Percentiles rank a stretch among this genome's conserved stretches.
Evolutionary conservation across 2,329 filamentous ascomycete genomes (phyloP).

Genomic region (Boeremia lycopersici): DNA sequence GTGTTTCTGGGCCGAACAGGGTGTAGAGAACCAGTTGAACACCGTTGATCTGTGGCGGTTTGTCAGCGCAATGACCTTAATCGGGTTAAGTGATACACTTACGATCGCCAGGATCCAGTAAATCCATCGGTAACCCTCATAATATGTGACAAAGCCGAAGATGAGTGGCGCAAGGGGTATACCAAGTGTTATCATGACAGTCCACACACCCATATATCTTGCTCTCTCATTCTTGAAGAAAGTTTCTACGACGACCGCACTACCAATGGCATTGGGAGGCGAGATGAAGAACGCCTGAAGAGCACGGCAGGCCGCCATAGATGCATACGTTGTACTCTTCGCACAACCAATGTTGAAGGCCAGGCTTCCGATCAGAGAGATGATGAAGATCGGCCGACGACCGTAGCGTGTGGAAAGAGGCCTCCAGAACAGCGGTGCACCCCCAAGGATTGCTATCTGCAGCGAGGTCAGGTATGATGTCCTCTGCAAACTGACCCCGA

Average conservation of each 20-base stretch:
- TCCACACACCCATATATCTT: slow-evolving; percentile 65
- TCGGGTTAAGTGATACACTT: slow-evolving; percentile 15
- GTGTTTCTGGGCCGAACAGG: slow-evolving; percentile 58
- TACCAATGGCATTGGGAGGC: slow-evolving; percentile 61
- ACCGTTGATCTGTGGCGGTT: slow-evolving; percentile 55
- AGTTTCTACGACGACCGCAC: slow-evolving; percentile 63
- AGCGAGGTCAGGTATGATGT: slow-evolving; percentile 62
- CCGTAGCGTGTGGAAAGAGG: slow-evolving; percentile 61
- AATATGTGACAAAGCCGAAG: slow-evolving; percentile 56
- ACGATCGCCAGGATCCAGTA: slow-evolving; percentile 64
- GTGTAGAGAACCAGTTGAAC: slow-evolving; percentile 63
- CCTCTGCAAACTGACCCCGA: slow-evolving; percentile 55
- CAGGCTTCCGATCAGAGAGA: slow-evolving; percentile 56
- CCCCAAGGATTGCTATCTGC: slow-evolving; percentile 61
- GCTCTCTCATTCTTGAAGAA: slow-evolving; percentile 63
- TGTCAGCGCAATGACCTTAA: slow-evolving; percentile 3
- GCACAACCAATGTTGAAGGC: slow-evolving; percentile 62
- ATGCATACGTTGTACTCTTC: slow-evolving; percentile 54
- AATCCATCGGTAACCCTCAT: slow-evolving; percentile 63
- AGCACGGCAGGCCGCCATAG: slow-evolving; percentile 60
- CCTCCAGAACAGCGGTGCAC: slow-evolving; percentile 62
- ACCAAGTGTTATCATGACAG: slow-evolving; percentile 57
- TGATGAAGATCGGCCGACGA: slow-evolving; percentile 60
- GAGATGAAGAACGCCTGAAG: slow-evolving; percentile 62
- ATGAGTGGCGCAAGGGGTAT: slow-evolving; percentile 52